A percentile compares a stretch with the other conserved stretches of the same genome.
Evolutionary conservation across 176 grass and related monocot species (phyloP).

Genomic region (Oryza coarctata): DNA sequence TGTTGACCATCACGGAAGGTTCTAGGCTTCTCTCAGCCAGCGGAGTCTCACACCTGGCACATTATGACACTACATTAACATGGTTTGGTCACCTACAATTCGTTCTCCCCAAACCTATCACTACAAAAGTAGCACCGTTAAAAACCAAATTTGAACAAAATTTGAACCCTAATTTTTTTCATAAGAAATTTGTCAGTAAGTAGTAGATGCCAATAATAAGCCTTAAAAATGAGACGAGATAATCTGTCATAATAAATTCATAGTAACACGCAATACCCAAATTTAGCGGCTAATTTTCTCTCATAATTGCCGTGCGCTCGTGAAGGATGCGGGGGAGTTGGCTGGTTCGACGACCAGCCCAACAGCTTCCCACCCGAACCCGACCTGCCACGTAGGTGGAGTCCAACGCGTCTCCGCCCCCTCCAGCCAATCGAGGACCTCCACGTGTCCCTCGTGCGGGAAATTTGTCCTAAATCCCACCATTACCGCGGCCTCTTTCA

Average conservation of each 20-base stretch:
- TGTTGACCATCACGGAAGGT: conserved; percentile 25
- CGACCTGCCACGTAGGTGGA: conserved; percentile 32
- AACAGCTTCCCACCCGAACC: conserved; percentile 19
- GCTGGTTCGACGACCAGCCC: neutral
- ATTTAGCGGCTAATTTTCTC: neutral
- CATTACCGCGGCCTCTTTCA: neutral
- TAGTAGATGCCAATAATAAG: no score
- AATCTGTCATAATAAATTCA: no score
- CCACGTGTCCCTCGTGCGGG: conserved; percentile 37
- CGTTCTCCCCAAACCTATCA: neutral
- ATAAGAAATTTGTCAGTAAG: no score
- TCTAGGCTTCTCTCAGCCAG: neutral
- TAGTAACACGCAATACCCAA: no score
- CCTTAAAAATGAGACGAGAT: no score
- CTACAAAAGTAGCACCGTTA: neutral
- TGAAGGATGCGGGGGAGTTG: neutral
- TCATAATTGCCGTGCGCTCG: neutral
- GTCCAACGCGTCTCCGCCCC: conserved; percentile 34
- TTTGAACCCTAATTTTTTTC: no score
- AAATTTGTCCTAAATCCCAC: conserved; percentile 13
- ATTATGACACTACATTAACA: no score
- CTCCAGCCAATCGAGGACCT: neutral
- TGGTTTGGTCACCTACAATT: neutral
- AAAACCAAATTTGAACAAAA: no score
- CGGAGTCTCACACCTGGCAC: neutral